phyloP scores from a whole-genome alignment of 2,329 filamentous ascomycete species.

The Sporothrix inflata region DNA sequence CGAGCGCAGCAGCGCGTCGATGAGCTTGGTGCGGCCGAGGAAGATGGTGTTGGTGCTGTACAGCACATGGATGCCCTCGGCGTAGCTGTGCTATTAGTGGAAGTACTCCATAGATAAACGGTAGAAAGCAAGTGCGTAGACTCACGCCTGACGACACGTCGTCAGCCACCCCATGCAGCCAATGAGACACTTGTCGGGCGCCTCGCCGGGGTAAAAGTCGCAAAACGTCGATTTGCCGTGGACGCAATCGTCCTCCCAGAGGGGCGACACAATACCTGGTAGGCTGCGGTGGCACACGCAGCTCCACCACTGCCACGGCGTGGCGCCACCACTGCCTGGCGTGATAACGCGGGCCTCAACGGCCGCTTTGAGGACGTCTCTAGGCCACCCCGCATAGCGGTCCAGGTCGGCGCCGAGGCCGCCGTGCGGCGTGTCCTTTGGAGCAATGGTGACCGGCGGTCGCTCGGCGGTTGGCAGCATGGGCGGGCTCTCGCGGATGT shows the following conservation, averaged over 20 bases:
- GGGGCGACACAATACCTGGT: background rate
- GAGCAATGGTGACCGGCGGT: background rate
- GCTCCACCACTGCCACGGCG: conserved; percentile 12
- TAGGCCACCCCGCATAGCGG: background rate
- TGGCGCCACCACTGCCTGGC: background rate
- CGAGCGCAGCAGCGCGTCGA: background rate
- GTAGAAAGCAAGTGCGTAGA: background rate
- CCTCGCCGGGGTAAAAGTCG: background rate
- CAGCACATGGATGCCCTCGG: conserved; percentile 1
- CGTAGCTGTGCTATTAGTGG: background rate
- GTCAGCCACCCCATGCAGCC: background rate
- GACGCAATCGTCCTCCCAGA: background rate
- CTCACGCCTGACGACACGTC: background rate
- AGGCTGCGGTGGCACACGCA: conserved; percentile 5
- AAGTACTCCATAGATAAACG: background rate
- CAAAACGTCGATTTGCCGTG: background rate
- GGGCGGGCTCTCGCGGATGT: background rate
- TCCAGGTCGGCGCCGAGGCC: background rate
- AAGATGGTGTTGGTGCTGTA: conserved; percentile 7
- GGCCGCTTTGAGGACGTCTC: background rate
- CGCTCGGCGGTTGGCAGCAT: background rate
- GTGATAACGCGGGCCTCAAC: background rate
- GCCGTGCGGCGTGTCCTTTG: background rate
- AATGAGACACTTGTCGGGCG: background rate
- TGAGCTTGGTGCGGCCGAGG: background rate